A percentile compares a stretch with the other conserved stretches of the same genome.
phyloP scores from a whole-genome alignment of 352 stramenopile species.

The Globisporangium cylindrosporum region DNA sequence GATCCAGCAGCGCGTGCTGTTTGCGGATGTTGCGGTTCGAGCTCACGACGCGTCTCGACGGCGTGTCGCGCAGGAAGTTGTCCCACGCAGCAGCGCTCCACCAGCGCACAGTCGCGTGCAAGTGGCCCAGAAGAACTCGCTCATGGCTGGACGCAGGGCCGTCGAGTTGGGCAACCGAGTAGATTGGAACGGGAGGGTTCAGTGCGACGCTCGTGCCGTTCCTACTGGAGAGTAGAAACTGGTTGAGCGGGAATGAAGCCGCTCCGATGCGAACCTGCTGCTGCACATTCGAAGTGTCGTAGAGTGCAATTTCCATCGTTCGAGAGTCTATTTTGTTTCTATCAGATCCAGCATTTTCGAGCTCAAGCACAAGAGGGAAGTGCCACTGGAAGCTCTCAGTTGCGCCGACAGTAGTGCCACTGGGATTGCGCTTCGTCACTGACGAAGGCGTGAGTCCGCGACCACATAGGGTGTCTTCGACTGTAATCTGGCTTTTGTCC shows the following conservation, averaged over 20 bases:
- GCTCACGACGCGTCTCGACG: slow-evolving; percentile 52
- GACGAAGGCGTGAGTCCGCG: slow-evolving; percentile 25
- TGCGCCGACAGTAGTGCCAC: background rate
- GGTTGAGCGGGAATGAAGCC: slow-evolving; percentile 22
- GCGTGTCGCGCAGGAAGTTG: slow-evolving; percentile 30
- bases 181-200: slow-evolving; percentile 10
- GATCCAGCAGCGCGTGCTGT: slow-evolving; percentile 23
- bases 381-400: slow-evolving; percentile 25
- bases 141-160: background rate
- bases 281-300: slow-evolving; percentile 21
- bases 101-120: slow-evolving; percentile 33
- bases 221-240: background rate
- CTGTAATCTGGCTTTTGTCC: background rate
- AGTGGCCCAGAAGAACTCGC: slow-evolving; percentile 21
- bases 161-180: background rate
- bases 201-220: background rate
- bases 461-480: background rate
- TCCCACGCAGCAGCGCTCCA: slow-evolving; percentile 51
- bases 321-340: background rate
- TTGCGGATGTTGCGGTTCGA: slow-evolving; percentile 50
- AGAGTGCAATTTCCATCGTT: slow-evolving; percentile 26
- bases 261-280: slow-evolving; percentile 19
- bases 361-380: slow-evolving; percentile 27
- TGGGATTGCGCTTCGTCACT: background rate
- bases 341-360: background rate